Base-by-base conservation (phyloP, 2,329 filamentous ascomycete genomes). In the Furcasterigmium furcatum region DNA sequence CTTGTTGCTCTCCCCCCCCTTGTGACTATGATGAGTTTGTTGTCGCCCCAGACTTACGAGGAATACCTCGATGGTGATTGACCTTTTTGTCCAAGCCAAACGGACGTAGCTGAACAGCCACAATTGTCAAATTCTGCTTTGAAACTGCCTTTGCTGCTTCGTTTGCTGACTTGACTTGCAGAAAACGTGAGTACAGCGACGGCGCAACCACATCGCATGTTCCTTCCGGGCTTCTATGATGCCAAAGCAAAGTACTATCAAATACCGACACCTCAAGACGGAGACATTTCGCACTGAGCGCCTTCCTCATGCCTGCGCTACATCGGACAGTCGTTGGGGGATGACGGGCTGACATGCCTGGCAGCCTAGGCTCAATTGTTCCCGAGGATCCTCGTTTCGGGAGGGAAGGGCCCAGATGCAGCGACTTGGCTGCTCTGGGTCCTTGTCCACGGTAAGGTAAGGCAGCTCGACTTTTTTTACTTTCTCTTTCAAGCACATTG, bases 41-140 rank as follows among this genome's bases (percentile, higher is more conserved):
- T 73, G 70, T 73, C 70, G 70, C 70, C 70, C 70, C 70, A 73
- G 70, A 62, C 70, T 71, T 63, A 73, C 60, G 63, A 71, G 69
- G 68, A 68, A 41, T 64, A 66, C 68, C 65, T 72, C 63, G 53
- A 56, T 73, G 70, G 65, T 72, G 70, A 73, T 60, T 66, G 70
- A 74, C 75, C 34, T 36, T 36, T 36, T 19, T 69, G 74, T 78
- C 74, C 72, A 67, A 67, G 71, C 76, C 75, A 79, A 79, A 76
- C 67, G 73, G 74, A 78, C 72, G 58, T 61, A 55, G 61, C 73
- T 76, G 72, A 76, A 64, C 42, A 51, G 52, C 46, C 45, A 50
- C 43, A 38, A 24, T 21, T n/a, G 34, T 18, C 32, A 7, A 34
- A 13, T 35, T 27, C 32, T 45, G 25, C 25, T 27, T 32, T 29